Base-by-base conservation (phyloP, 208 protist species). In the Acanthamoeba castellanii region DNA sequence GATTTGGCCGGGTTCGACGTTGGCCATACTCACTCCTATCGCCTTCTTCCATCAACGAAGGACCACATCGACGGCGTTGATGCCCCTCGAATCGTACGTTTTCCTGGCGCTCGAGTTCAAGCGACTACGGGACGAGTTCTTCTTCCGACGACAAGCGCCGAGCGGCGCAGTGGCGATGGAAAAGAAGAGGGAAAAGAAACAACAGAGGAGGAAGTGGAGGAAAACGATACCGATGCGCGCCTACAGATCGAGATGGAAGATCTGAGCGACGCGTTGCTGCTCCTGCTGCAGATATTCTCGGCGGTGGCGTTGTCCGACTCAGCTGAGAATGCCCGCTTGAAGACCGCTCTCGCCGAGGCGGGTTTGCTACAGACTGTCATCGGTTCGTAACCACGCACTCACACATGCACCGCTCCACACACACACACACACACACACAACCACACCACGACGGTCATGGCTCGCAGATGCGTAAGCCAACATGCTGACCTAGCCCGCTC, bases 81-180 rank as follows among this genome's bases (percentile, higher is more conserved):
- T 85, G 78, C 78, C 78, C 13, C 13, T 57, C 7, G 45, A 57
- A 0, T 85, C 78, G 16, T 85, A 85, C 78, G 25, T 59, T 42
- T 85, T 85, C 47, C 78, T 85, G 7, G 78, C n/a, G 25, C 78
- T 50, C 45, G 78, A 85, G 27, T 85, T 85, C 78, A 85, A 85
- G 78, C 34, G 78, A 32, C 78, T 85, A 20, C 78, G 78, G 7
- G 47, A 85, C 14, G 42, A 16, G 45, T 85, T 85, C 47, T 85
- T 85, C 47, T 30, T 37, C 27, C 78, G 32, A 20, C 27, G 72
- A 45, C 72, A 81, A 45, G 72, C 2, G 61, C 1, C 27, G 25
- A 11, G 25, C 25, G 61, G 8, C 61, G 8, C 22, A n/a, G 25
- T 22, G 61, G 25, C 52, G 52, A 59, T 22, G 13, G 16, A 1